A percentile compares a stretch with the other conserved stretches of the same genome.
Evolutionary conservation across 768 basidiomycete species (phyloP).

Genomic region (Termitomyces sp.): DNA sequence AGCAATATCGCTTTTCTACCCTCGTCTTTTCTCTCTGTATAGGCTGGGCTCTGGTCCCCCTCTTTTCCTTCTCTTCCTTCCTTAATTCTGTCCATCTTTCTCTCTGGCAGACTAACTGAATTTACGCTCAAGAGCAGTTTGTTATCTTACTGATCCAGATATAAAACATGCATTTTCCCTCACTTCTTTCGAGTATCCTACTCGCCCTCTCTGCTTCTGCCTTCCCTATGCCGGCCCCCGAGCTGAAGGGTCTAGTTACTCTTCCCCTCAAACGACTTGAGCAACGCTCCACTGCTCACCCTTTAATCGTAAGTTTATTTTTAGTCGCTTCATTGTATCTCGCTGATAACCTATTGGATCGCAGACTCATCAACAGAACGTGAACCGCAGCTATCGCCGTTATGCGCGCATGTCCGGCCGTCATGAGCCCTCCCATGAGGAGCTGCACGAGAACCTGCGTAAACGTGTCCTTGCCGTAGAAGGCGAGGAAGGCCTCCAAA

Average conservation of each 20-base stretch:
- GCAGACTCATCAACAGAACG: conserved; percentile 64
- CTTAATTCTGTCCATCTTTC: conserved; percentile 13
- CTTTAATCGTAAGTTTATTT: conserved; percentile 28
- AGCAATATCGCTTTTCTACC: conserved; percentile 2
- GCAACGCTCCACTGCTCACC: conserved; percentile 24
- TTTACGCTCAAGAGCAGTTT: conserved; percentile 21
- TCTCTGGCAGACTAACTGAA: conserved; percentile 11
- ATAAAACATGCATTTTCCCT: conserved; percentile 48
- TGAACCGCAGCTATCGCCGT: conserved; percentile 60
- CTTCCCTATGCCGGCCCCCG: conserved; percentile 25
- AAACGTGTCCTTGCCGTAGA: conserved; percentile 42
- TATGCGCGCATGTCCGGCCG: conserved; percentile 66
- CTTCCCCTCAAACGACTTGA: conserved; percentile 38
- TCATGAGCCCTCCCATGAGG: conserved; percentile 38
- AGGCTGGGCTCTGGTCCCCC: conserved; percentile 21
- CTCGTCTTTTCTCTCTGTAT: conserved; percentile 19
- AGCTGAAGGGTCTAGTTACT: conserved; percentile 28
- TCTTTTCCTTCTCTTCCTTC: conserved; percentile 22
- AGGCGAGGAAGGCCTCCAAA: conserved; percentile 25
- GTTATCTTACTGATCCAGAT: conserved; percentile 12
- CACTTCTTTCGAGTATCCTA: conserved; percentile 49
- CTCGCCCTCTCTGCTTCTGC: conserved; percentile 36
- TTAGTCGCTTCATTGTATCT: background rate
- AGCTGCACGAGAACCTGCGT: conserved; percentile 39
- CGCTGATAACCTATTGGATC: background rate